Conservation (phyloP, 495 filamentous ascomycete species). For the Xylaria castorea region DNA sequence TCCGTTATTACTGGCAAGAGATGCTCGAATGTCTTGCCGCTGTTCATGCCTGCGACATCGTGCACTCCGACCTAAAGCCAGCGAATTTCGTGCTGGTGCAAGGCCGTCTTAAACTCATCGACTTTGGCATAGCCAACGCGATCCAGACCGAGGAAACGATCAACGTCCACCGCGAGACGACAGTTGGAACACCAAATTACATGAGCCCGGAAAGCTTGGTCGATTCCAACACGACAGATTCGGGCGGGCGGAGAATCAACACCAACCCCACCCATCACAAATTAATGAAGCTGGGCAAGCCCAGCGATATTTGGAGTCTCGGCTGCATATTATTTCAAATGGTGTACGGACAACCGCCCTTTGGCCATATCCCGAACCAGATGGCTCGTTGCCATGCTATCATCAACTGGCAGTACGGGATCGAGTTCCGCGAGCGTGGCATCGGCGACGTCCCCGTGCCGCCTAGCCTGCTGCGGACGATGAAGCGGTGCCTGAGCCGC, state of each 20-base stretch:
- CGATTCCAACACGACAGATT: slow-evolving; percentile 75
- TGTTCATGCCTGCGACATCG: slow-evolving; percentile 87
- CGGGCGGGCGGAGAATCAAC: slow-evolving; percentile 47
- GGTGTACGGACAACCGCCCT: slow-evolving; percentile 91
- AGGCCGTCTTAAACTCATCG: slow-evolving; percentile 84
- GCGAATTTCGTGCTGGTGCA: slow-evolving; percentile 92
- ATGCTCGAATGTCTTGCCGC: slow-evolving; percentile 96
- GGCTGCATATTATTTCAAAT: slow-evolving; percentile 98
- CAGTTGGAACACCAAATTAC: slow-evolving; percentile 96
- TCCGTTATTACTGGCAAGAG: slow-evolving; percentile 97
- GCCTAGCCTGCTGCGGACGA: slow-evolving; percentile 69
- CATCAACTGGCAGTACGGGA: slow-evolving; percentile 81
- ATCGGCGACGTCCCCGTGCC: slow-evolving; percentile 78
- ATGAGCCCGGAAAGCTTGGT: slow-evolving; percentile 95
- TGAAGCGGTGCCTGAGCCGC: slow-evolving; percentile 80
- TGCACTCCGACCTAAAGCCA: slow-evolving; percentile 95
- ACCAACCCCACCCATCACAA: slow-evolving; percentile 61
- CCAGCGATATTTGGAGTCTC: slow-evolving; percentile 93
- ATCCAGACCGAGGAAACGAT: slow-evolving; percentile 93
- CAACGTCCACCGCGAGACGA: slow-evolving; percentile 94
- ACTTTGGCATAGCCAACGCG: slow-evolving; percentile 97
- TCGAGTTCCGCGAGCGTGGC: slow-evolving; percentile 80
- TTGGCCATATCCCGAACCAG: slow-evolving; percentile 87
- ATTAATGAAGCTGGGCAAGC: slow-evolving; percentile 94
- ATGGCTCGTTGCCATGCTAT: slow-evolving; percentile 80